Base-by-base conservation (phyloP, 805 yeast genomes). In the Hanseniaspora valbyensis region DNA sequence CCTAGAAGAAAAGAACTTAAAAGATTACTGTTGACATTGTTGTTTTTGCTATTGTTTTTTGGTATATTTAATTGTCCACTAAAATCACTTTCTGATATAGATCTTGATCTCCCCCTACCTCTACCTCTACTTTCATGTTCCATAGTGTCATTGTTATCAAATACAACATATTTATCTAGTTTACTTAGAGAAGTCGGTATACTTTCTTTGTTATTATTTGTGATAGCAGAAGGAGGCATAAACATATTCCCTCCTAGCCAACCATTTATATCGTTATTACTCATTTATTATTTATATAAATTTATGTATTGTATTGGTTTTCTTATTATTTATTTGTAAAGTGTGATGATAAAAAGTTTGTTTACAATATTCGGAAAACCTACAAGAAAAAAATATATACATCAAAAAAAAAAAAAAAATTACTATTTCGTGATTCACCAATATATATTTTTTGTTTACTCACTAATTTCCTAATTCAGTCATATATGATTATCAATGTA, bases 71-170 rank as follows among this genome's bases (percentile, higher is more conserved):
- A 36, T 8, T 32, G 34, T 16, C 36, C 24, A 2, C 32, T 10
- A 26, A 44, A 33, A 16, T 42, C 44, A 12, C 37, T 12, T 18
- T 50, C 48, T 3, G 53, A 50, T 7, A 50, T 37, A 1, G 53
- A 50, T 40, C 53, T 44, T 6, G 48, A 44, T 33, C 53, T 28
- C 3, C 53, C 52, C 28, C 52, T 34, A 16, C 49, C 53, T 32
- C 53, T 37, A 18, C 49, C 38, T 19, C 45, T 34, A n/a, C 34
- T 21, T 19, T 39, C 44, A 7, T 13, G 18, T 24, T 46, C 44
- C 42, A 24, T 13, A n/a, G 38, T 16, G 9, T 46, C 50, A 21
- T 25, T 18, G 7, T 12, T 38, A 21, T 38, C 28, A 38, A 38
- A 38, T 5, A 38, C 42, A 14, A 46, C 24, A n/a, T 32, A 46